Conservation (phyloP, 345 rosid species). For the Salix purpurea region DNA sequence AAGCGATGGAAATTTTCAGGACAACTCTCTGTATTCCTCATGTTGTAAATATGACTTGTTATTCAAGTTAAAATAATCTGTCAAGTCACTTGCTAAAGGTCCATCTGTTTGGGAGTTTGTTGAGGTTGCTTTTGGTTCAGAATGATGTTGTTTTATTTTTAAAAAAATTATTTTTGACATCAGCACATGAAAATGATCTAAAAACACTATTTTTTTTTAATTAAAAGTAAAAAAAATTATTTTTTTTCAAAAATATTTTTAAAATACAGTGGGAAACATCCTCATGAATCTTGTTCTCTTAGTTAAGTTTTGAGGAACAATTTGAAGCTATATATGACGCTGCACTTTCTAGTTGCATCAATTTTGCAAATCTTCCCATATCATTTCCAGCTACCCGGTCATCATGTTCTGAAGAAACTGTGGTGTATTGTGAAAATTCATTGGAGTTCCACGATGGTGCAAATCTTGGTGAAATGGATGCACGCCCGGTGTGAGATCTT, state of each 20-base stretch:
- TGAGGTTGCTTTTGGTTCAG: too few species aligned
- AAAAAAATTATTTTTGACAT: too few species aligned
- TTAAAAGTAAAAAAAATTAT: too few species aligned
- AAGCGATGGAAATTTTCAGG: not conserved
- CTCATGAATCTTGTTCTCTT: too few species aligned
- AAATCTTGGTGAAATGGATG: not conserved
- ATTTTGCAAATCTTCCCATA: not conserved
- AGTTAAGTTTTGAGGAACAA: not conserved
- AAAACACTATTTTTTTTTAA: too few species aligned
- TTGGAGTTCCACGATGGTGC: not conserved
- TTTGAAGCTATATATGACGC: not conserved
- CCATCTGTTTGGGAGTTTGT: not conserved
- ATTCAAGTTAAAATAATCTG: not conserved
- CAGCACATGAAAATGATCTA: too few species aligned
- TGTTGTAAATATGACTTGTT: not conserved
- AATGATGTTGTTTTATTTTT: too few species aligned
- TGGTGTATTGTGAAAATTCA: not conserved
- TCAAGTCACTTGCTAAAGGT: not conserved
- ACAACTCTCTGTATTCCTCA: not conserved
- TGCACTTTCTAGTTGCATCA: not conserved
- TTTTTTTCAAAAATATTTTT: too few species aligned
- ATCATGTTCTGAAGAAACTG: not conserved
- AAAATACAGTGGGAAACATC: too few species aligned
- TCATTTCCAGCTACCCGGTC: not conserved
- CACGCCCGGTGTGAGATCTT: not conserved